Percentiles rank a stretch among this genome's conserved stretches.
phyloP scores from a whole-genome alignment of 2,329 filamentous ascomycete genomes.

The Simplicillium sp. region DNA sequence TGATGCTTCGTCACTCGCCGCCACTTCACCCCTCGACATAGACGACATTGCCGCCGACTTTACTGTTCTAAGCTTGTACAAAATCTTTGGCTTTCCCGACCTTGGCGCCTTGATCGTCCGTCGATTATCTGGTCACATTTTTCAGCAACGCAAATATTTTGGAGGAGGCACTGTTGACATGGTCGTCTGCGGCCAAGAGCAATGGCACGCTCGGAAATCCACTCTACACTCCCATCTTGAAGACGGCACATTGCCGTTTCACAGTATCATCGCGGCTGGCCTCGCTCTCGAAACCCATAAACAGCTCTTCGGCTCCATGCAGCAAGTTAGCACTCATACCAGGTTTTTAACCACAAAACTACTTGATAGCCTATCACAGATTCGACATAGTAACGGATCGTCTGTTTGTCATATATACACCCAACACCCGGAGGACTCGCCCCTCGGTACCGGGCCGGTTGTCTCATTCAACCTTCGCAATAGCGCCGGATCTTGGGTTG shows the following conservation, averaged over 20 bases:
- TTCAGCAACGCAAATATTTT: slow-evolving; percentile 69
- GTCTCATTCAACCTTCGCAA: slow-evolving; percentile 77
- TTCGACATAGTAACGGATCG: slow-evolving; percentile 62
- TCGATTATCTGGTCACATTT: slow-evolving; percentile 54
- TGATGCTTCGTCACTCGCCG: slow-evolving; percentile 74
- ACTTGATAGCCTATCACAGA: slow-evolving; percentile 41
- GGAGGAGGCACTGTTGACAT: slow-evolving; percentile 91
- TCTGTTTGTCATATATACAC: slow-evolving; percentile 60
- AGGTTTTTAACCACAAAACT: slow-evolving; percentile 52
- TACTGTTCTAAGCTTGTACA: slow-evolving; percentile 80
- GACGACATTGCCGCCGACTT: slow-evolving; percentile 67
- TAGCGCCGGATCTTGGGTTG: slow-evolving; percentile 62
- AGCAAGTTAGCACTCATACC: slow-evolving; percentile 61
- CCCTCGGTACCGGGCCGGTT: slow-evolving; percentile 55
- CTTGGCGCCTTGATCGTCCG: slow-evolving; percentile 77
- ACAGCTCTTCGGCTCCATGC: slow-evolving; percentile 63
- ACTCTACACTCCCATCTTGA: slow-evolving; percentile 75
- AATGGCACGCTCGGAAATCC: slow-evolving; percentile 74
- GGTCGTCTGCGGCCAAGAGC: slow-evolving; percentile 66
- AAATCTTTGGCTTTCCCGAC: slow-evolving; percentile 96
- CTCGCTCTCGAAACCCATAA: slow-evolving; percentile 62
- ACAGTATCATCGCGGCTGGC: slow-evolving; percentile 78
- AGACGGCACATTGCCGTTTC: slow-evolving; percentile 84
- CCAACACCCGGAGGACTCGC: slow-evolving; percentile 9
- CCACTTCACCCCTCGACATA: slow-evolving; percentile 69